A percentile compares a stretch with the other conserved stretches of the same genome.
These are phyloP conservation scores for Gossypium raimondii DNA, from an alignment of 345 rosid species.

Conservation along the genomic window DNA sequence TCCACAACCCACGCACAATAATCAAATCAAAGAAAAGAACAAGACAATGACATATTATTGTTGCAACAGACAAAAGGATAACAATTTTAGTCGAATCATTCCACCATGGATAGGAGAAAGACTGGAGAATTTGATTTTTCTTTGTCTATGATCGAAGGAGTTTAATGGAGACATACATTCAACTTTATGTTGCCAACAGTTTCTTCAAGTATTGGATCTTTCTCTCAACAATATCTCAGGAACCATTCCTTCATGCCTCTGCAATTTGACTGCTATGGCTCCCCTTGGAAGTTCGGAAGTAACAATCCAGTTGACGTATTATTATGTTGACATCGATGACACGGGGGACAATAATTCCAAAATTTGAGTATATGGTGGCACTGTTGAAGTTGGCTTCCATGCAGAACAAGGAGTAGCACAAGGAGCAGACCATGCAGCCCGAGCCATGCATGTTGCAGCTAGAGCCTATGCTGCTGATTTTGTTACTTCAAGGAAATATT, in stretches of 20 bases:
- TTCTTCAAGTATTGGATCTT: background rate
- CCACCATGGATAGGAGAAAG: background rate
- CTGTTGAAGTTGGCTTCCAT: too few species aligned
- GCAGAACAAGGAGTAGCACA: too few species aligned
- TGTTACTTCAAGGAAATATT: too few species aligned
- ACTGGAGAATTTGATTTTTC: background rate
- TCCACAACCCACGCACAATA: too few species aligned
- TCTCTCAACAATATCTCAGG: background rate
- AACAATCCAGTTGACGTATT: background rate
- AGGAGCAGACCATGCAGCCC: too few species aligned
- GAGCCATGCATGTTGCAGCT: too few species aligned
- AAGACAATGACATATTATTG: too few species aligned
- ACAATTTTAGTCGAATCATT: background rate
- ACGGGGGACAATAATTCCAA: background rate
- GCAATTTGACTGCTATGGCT: background rate
- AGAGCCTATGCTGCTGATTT: too few species aligned
- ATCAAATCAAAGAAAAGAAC: too few species aligned
- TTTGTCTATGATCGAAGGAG: background rate
- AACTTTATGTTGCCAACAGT: background rate
- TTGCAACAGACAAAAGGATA: background rate
- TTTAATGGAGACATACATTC: background rate
- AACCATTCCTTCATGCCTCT: background rate
- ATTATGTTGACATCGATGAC: background rate
- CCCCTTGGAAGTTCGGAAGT: background rate
- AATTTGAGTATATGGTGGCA: rapidly evolving